Percentiles rank a stretch among this genome's conserved stretches.
phyloP scores from a whole-genome alignment of 345 rosid species.

The Pugionium dolabratum region DNA sequence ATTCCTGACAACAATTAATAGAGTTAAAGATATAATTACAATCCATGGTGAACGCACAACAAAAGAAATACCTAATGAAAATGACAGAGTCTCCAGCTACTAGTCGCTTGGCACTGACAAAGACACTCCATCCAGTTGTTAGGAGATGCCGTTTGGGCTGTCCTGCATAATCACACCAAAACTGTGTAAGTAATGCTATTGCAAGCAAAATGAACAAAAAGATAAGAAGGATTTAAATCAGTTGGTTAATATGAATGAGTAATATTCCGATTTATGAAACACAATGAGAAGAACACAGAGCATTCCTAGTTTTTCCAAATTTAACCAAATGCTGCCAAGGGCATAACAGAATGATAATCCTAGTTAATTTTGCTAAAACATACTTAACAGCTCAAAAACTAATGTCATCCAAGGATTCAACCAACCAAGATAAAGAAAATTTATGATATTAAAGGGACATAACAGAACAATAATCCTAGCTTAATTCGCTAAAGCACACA shows the following conservation, averaged over 20 bases:
- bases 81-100: slow-evolving; percentile 53
- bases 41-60: background rate
- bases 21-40: slow-evolving; percentile 10
- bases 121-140: slow-evolving; percentile 55
- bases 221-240: background rate
- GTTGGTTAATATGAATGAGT: background rate
- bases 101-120: slow-evolving; percentile 53
- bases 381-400: background rate
- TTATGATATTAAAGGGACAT: slow-evolving; percentile 1
- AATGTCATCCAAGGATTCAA: slow-evolving; percentile 1
- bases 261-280: background rate
- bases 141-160: slow-evolving; percentile 56
- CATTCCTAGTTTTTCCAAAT: background rate
- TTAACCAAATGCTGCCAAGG: slow-evolving; percentile 7
- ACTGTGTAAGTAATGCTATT: slow-evolving; percentile 1
- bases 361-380: background rate
- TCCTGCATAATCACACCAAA: slow-evolving; percentile 38
- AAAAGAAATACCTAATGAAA: slow-evolving; percentile 44
- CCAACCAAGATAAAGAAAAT: background rate
- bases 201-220: background rate
- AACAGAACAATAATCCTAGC: background rate
- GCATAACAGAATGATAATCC: background rate
- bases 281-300: background rate
- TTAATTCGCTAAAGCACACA: background rate
- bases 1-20: slow-evolving; percentile 38